A percentile compares a stretch with the other conserved stretches of the same genome.
phyloP scores from a whole-genome alignment of 2,329 filamentous ascomycete species.

The Clonostachys solani region DNA sequence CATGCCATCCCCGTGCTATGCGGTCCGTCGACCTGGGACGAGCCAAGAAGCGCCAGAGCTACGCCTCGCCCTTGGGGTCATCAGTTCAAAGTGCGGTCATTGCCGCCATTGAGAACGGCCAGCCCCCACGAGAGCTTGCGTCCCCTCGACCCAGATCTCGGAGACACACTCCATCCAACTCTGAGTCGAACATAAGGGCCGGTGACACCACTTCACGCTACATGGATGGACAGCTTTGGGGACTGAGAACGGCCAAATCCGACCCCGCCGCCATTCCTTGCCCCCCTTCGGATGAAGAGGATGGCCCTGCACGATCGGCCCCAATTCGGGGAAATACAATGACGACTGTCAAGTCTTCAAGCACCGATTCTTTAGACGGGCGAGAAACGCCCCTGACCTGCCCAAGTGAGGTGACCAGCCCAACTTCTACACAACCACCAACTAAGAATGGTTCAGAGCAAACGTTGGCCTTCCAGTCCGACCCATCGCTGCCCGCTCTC shows the following conservation, averaged over 20 bases:
- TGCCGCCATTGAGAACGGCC: neutral
- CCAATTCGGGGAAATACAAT: conserved; percentile 34
- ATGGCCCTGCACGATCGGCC: conserved; percentile 7
- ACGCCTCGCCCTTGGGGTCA: conserved; percentile 31
- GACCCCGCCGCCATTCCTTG: conserved; percentile 27
- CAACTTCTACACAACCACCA: conserved; percentile 29
- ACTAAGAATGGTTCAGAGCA: conserved; percentile 38
- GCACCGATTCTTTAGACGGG: conserved; percentile 44
- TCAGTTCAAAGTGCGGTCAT: conserved; percentile 13
- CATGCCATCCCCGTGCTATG: conserved; percentile 39
- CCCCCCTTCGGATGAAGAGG: conserved; percentile 39
- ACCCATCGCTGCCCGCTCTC: conserved; percentile 59
- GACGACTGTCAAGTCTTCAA: conserved; percentile 43
- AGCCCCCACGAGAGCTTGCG: neutral
- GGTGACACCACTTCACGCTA: neutral
- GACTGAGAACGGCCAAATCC: neutral
- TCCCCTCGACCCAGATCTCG: neutral
- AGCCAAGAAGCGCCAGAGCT: conserved; percentile 15
- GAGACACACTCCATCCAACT: conserved; percentile 35
- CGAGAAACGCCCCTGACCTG: conserved; percentile 49
- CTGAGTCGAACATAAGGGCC: conserved; percentile 26
- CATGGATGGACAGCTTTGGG: neutral
- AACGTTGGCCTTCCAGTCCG: conserved; percentile 53
- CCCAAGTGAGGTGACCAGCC: conserved; percentile 48
- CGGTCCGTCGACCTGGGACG: conserved; percentile 35